These are phyloP conservation scores for Corniculantispora saksenae DNA, from an alignment of 2,329 filamentous ascomycete genomes.

Conservation along the genomic window DNA sequence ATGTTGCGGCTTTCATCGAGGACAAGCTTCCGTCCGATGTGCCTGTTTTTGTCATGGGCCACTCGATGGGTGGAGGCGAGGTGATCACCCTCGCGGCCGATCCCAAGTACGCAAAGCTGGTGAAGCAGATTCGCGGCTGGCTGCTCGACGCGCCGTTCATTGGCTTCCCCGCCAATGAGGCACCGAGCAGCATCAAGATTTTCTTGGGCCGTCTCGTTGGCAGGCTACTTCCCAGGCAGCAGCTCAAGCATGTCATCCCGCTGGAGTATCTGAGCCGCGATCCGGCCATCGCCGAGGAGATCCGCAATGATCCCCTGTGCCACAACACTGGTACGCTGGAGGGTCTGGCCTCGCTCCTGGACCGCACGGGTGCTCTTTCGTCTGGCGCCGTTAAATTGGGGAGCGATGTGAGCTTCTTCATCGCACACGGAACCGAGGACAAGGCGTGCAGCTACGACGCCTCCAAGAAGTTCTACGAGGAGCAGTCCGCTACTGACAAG, in stretches of 20 bases:
- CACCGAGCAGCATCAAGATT: conserved; percentile 65
- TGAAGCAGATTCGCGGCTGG: conserved; percentile 68
- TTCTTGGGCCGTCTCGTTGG: conserved; percentile 66
- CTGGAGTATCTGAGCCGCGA: conserved; percentile 68
- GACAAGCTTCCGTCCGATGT: conserved; percentile 53
- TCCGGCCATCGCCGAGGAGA: conserved; percentile 58
- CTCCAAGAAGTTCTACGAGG: conserved; percentile 64
- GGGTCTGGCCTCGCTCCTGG: conserved; percentile 74
- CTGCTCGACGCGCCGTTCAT: conserved; percentile 79
- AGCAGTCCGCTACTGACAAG: conserved; percentile 63
- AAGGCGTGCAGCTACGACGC: conserved; percentile 65
- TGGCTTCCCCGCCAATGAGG: conserved; percentile 64
- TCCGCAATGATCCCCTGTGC: conserved; percentile 67
- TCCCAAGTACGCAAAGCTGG: conserved; percentile 53
- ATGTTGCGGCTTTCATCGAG: conserved; percentile 75
- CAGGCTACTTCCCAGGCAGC: conserved; percentile 65
- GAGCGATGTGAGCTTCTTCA: conserved; percentile 63
- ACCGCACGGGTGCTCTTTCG: conserved; percentile 65
- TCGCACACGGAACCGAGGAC: conserved; percentile 78
- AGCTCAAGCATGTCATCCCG: conserved; percentile 67
- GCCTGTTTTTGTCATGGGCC: conserved; percentile 83
- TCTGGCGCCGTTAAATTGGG: conserved; percentile 55
- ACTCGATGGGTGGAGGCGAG: conserved; percentile 88
- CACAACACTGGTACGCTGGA: conserved; percentile 88
- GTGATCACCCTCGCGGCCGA: conserved; percentile 62